phyloP scores from a whole-genome alignment of 805 yeast species.

The Wickerhamomyces bovis region DNA sequence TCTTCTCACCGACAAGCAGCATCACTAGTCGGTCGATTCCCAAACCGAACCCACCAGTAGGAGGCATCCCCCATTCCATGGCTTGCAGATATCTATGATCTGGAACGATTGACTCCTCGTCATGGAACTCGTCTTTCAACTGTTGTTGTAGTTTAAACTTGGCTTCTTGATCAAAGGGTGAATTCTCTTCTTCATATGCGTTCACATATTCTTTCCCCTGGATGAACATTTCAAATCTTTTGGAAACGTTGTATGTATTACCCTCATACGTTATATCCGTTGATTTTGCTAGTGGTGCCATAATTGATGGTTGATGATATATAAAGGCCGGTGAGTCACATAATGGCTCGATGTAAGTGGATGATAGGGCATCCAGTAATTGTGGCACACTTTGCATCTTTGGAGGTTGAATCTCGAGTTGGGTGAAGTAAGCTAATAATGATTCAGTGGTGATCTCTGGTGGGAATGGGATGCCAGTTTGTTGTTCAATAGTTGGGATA shows the following conservation, averaged over 20 bases:
- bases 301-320: conserved; percentile 71
- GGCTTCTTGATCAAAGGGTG: conserved; percentile 61
- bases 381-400: conserved; percentile 44
- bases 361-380: conserved; percentile 59
- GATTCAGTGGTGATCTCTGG: conserved; percentile 31
- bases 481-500: conserved; percentile 51
- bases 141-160: conserved; percentile 60
- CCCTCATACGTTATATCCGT: conserved; percentile 24
- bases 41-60: conserved; percentile 97
- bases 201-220: conserved; percentile 77
- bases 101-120: conserved; percentile 59
- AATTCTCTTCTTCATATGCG: conserved; percentile 95
- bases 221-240: conserved; percentile 81
- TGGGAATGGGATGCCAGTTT: conserved; percentile 48
- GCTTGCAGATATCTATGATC: conserved; percentile 66
- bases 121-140: conserved; percentile 42
- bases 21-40: conserved; percentile 87
- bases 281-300: conserved; percentile 89
- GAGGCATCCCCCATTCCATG: conserved; percentile 93
- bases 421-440: conserved; percentile 35
- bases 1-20: conserved; percentile 56
- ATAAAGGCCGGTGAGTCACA: conserved; percentile 66
- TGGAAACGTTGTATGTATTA: conserved; percentile 38
- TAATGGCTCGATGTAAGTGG: conserved; percentile 56
- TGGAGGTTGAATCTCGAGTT: conserved; percentile 25